A percentile compares a stretch with the other conserved stretches of the same genome.
phyloP scores from a whole-genome alignment of 495 filamentous ascomycete species.

The Podospora pseudopauciseta region DNA sequence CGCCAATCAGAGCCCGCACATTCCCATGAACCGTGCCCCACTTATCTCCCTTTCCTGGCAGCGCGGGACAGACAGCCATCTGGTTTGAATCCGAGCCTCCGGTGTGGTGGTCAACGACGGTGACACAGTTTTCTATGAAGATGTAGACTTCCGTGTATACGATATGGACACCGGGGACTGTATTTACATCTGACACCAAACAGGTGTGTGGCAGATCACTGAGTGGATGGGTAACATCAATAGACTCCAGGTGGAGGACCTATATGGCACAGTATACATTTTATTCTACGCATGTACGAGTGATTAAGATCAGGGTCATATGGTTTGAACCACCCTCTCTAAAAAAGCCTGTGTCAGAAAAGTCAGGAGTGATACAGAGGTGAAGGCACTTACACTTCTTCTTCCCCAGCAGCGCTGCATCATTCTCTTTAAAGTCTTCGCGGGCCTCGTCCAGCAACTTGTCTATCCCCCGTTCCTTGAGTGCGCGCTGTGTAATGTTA shows the following conservation, averaged over 20 bases:
- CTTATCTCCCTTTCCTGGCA: neutral
- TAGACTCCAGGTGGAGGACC: neutral
- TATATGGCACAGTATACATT: neutral
- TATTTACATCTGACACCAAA: neutral
- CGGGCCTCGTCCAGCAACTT: conserved; percentile 80
- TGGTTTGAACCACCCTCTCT: neutral
- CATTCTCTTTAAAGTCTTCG: conserved; percentile 75
- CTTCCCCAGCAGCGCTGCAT: conserved; percentile 64
- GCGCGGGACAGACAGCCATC: neutral
- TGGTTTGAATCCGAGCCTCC: neutral
- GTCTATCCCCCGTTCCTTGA: conserved; percentile 84
- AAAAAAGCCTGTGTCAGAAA: neutral
- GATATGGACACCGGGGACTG: no score
- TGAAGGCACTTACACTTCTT: conserved; percentile 34
- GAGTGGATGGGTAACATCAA: no score
- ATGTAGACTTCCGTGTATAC: no score
- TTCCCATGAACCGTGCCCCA: neutral
- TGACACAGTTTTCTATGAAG: no score
- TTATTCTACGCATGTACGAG: neutral
- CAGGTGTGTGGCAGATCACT: no score
- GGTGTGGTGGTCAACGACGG: neutral
- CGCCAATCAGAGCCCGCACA: neutral
- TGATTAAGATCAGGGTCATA: neutral
- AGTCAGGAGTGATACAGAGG: neutral
- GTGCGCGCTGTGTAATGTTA: conserved; percentile 54